Conservation (phyloP, 1,284 basidiomycete genomes). For the Hortiboletus rubellus region DNA sequence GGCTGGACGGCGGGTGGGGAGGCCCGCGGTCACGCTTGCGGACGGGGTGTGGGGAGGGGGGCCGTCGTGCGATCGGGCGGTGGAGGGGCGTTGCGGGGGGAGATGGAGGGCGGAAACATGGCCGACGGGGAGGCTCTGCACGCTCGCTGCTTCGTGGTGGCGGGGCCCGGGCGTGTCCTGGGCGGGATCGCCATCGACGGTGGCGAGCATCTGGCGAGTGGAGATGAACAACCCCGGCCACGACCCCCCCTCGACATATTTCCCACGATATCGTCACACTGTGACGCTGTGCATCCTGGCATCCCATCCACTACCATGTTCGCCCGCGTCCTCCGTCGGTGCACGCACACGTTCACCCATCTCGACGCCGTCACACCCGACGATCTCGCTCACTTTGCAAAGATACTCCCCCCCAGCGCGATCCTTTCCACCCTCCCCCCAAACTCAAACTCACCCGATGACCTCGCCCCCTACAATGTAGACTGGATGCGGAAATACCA, state of each 20-base stretch:
- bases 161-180: too few species aligned
- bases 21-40: constrained; percentile 9
- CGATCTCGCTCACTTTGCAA: constrained; percentile 64
- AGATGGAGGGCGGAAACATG: constrained; percentile 44
- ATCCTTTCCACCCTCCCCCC: constrained; percentile 67
- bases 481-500: constrained; percentile 99
- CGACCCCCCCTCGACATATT: background rate
- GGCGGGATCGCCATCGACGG: background rate
- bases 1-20: constrained; percentile 41
- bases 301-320: background rate
- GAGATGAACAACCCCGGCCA: constrained; percentile 4
- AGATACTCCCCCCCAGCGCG: constrained; percentile 57
- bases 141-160: constrained; percentile 40
- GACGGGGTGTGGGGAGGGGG: constrained; percentile 23
- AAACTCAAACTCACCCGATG: constrained; percentile 50
- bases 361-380: constrained; percentile 51
- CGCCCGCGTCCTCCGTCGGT: constrained; percentile 8
- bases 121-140: constrained; percentile 57
- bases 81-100: constrained; percentile 25
- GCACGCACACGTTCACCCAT: constrained; percentile 24
- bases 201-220: background rate
- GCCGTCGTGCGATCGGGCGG: constrained; percentile 29
- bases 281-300: too few species aligned
- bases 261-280: constrained; percentile 22
- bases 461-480: constrained; percentile 81